Evolutionary conservation across 2,329 filamentous ascomycete species (phyloP).

Genomic region (Penicillium sp.): DNA sequence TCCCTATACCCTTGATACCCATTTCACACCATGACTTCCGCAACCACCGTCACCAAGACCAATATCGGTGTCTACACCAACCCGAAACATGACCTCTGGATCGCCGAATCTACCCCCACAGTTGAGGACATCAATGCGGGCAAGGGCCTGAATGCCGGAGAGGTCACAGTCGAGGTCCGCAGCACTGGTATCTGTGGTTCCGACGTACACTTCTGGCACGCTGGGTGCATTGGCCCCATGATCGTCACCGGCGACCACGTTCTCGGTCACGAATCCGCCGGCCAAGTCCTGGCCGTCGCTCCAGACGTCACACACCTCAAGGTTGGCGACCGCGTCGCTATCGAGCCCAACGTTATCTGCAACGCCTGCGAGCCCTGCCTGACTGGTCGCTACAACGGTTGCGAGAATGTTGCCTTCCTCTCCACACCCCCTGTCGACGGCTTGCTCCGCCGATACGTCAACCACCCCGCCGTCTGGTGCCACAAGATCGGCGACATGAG

Average conservation of each 20-base stretch:
- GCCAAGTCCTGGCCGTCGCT: conserved; percentile 69
- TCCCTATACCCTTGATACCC: conserved; percentile 4
- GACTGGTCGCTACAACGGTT: conserved; percentile 93
- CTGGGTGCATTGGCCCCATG: conserved; percentile 94
- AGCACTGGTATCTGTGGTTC: conserved; percentile 97
- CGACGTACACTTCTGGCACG: conserved; percentile 97
- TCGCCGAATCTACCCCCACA: conserved; percentile 74
- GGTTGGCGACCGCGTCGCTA: conserved; percentile 84
- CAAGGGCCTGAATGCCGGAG: conserved; percentile 70
- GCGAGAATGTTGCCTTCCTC: conserved; percentile 80
- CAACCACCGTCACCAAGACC: conserved; percentile 61
- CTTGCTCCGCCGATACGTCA: conserved; percentile 86
- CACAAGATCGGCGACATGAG: conserved; percentile 93
- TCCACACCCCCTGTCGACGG: conserved; percentile 89
- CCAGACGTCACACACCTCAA: conserved; percentile 76
- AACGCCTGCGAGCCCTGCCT: conserved; percentile 86
- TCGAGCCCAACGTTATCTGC: conserved; percentile 95
- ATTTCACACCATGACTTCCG: conserved; percentile 30
- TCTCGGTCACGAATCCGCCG: conserved; percentile 89
- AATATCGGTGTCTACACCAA: conserved; percentile 98
- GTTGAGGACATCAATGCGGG: conserved; percentile 72
- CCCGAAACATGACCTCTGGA: conserved; percentile 87
- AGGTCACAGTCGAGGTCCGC: conserved; percentile 86
- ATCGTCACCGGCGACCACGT: conserved; percentile 86
- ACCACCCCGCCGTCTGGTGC: conserved; percentile 92